Evolutionary conservation across 192 early-diverging fungal genomes (phyloP), one percentile per base, ranked within the genome.

Genomic region (Linderina pennispora): DNA sequence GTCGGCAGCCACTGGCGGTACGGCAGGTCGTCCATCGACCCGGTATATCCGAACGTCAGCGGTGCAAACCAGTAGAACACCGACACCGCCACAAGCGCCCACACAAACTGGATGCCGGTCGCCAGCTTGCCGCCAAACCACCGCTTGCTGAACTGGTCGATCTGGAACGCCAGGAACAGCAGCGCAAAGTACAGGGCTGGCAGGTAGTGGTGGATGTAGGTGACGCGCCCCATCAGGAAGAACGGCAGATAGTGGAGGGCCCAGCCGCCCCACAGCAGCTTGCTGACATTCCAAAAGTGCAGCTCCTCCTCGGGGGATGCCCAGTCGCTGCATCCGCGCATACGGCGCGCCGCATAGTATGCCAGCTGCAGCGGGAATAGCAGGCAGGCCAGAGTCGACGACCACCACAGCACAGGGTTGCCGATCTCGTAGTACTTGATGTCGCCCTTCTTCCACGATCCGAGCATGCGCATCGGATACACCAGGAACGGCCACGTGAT

Each of bases 171-270:
- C 10, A 83, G 57, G 3, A 85, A 43, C 63, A 97, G 67, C 48
- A 84, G 83, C 23, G 82, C 83, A 71, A 91, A 86, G 46, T 94
- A 84, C 26, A 82, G 77, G 2, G 85, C 77, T 2, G 90, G 91
- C 26, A 95, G 68, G 53, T 92, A 94, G 67, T 97, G 93, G 65
- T 97, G 93, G 36, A 97, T 46, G 62, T 94, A 97, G 8, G 92
- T 73, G 37, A 84, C 80, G 26, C 93, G 80, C 8, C 90, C 91
- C 83, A 91, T 86, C 28, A 89, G 43, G 57, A 86, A 95, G 74
- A 94, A 94, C 3, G 93, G 93, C 5, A 87, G 13, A 52, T 88
- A 95, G 57, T 95, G 92, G 41, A 93, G 55, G 17, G 59, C 39
- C 85, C 89, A 97, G 24, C 77, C 83, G 17, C 88, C 40, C 42